Evolutionary conservation across 2,329 filamentous ascomycete genomes (phyloP), one percentile per base, ranked within the genome.

Genomic region (Plenodomus biglobosus): DNA sequence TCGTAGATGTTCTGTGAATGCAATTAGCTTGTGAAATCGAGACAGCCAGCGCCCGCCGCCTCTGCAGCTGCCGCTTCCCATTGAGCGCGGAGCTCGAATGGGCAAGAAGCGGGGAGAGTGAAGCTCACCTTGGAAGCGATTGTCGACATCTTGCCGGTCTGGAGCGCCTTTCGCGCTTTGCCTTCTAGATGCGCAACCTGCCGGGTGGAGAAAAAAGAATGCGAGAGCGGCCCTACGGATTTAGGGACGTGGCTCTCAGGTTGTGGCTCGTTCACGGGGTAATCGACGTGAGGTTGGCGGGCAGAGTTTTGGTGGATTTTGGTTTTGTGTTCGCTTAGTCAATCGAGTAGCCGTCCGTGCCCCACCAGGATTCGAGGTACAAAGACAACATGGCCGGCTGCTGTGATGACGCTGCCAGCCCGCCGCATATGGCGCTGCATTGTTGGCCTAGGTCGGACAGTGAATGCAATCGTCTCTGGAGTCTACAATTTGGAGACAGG

Each of bases 1-100:
- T 94, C 92, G 84, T 89, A 97, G 73, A 89, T 86, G 84, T 99
- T 99, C 94, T 97, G 62, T 41, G 48, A 53, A 45, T 40, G 40
- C 53, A 52, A 64, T 80, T 64, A 80, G 76, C 58, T 46, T 40
- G 49, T 46, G 34, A 15, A 36, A 38, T 35, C 36, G 34, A 43
- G 41, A 43, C 27, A 38, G 36, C 3, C 42, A 18, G 37, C 32
- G 36, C 30, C 8, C 19, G 17, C 15, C 35, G 11, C 20, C 27
- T 17, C 11, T 47, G 50, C 44, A 48, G 35, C 42, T 35, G 27
- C 27, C 8, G 3, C 8, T 10, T 32, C 39, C 46, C 50, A 54
- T 52, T 50, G 46, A 43, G 50, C 46, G 51, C 41, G 46, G 42
- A 47, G 38, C 42, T 40, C 42, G 40, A 32, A 27, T 36, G 40